Conservation (phyloP, 345 rosid genomes). For the Microthlaspi erraticum region DNA sequence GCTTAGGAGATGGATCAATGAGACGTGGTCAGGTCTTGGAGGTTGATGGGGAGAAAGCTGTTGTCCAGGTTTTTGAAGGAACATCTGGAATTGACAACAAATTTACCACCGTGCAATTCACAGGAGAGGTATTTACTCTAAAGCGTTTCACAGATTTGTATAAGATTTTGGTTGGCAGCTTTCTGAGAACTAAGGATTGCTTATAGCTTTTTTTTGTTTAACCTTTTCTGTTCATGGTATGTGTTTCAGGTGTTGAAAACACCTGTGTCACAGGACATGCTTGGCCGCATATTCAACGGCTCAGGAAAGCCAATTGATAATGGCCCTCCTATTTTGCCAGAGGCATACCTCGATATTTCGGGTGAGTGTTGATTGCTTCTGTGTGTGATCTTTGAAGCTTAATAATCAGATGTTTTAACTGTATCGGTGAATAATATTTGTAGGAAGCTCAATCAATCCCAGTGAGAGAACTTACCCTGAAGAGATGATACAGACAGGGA, state of each 20-base stretch:
- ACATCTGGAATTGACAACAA: constrained; percentile 98
- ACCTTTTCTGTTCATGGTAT: constrained; percentile 3
- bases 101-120: constrained; percentile 88
- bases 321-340: constrained; percentile 97
- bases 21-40: constrained; percentile 98
- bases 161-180: not conserved
- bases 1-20: constrained; percentile 87
- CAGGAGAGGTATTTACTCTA: constrained; percentile 70
- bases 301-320: constrained; percentile 99
- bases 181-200: constrained; percentile 1
- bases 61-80: constrained; percentile 99
- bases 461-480: constrained; percentile 99
- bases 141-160: not conserved
- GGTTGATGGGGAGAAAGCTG: constrained; percentile 99
- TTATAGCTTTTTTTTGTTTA: not conserved
- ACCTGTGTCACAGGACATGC: constrained; percentile 97
- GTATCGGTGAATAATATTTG: not conserved
- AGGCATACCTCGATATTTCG: constrained; percentile 96
- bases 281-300: constrained; percentile 98
- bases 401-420: constrained; percentile 2
- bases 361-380: constrained; percentile 50
- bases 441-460: constrained; percentile 98
- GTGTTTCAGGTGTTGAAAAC: constrained; percentile 86
- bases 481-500: constrained; percentile 99
- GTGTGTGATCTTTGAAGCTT: constrained; percentile 2